Conservation (phyloP, 106 monocot species). For the Triglochin maritima region DNA sequence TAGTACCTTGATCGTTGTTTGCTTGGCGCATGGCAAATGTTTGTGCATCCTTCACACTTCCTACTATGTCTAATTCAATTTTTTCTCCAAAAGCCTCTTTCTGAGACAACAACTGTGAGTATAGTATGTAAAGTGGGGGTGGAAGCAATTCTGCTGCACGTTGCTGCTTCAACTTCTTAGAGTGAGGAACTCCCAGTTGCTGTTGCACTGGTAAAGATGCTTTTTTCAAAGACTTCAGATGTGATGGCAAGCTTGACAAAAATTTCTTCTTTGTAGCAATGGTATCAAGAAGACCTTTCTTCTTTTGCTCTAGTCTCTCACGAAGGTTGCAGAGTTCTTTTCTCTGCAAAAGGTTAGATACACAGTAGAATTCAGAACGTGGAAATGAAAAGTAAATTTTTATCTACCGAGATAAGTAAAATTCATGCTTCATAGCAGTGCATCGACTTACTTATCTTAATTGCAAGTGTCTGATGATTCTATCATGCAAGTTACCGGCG, state of each 20-base stretch:
- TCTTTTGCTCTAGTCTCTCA: slow-evolving; percentile 71
- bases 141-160: slow-evolving; percentile 80
- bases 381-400: background rate
- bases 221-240: slow-evolving; percentile 94
- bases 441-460: no score
- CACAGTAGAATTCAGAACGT: background rate
- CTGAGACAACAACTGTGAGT: slow-evolving; percentile 78
- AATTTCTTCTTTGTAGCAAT: slow-evolving; percentile 77
- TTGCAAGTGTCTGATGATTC: no score
- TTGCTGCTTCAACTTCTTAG: slow-evolving; percentile 89
- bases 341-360: slow-evolving; percentile 29
- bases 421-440: no score
- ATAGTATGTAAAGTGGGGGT: slow-evolving; percentile 76
- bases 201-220: slow-evolving; percentile 93
- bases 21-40: slow-evolving; percentile 60
- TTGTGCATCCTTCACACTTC: slow-evolving; percentile 91
- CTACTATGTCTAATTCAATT: slow-evolving; percentile 85
- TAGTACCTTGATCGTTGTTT: slow-evolving; percentile 57
- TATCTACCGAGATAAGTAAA: background rate
- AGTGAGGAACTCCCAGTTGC: slow-evolving; percentile 76
- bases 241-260: slow-evolving; percentile 80
- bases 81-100: slow-evolving; percentile 96
- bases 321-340: slow-evolving; percentile 83
- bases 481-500: no score
- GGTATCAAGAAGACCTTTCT: slow-evolving; percentile 45